Percentiles rank a stretch among this genome's conserved stretches.
These are phyloP conservation scores for Termitomyces sp. DNA, from an alignment of 768 basidiomycete genomes.

Conservation along the genomic window DNA sequence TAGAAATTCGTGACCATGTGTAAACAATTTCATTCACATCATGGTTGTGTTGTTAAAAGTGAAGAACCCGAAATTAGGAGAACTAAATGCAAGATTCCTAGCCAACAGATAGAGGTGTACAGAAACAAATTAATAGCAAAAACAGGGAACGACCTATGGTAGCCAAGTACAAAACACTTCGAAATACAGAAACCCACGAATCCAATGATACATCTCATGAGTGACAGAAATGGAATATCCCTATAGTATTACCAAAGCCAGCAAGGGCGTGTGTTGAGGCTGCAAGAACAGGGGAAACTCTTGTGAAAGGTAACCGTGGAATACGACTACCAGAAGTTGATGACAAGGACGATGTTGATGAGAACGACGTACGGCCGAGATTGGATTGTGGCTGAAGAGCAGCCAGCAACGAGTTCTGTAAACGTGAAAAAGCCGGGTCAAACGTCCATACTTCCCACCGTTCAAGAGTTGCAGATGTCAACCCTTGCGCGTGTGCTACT, in stretches of 20 bases:
- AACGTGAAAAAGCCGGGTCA: constrained; percentile 43
- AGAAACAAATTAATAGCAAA: neutral
- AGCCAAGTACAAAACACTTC: neutral
- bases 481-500: constrained; percentile 28
- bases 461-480: constrained; percentile 62
- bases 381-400: constrained; percentile 28
- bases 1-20: neutral
- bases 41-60: neutral
- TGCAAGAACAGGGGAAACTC: constrained; percentile 55
- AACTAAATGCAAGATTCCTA: neutral
- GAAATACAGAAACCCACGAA: neutral
- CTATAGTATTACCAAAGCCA: constrained; percentile 77
- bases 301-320: constrained; percentile 76
- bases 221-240: constrained; percentile 40
- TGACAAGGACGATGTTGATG: constrained; percentile 15
- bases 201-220: constrained; percentile 5
- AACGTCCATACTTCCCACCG: constrained; percentile 84
- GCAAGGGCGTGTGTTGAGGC: constrained; percentile 49
- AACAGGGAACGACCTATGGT: neutral
- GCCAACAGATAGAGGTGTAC: neutral
- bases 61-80: neutral
- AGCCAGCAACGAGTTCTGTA: constrained; percentile 48
- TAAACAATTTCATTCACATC: neutral
- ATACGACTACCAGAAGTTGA: constrained; percentile 20
- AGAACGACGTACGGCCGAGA: constrained; percentile 15